Percentiles rank a stretch among this genome's conserved stretches.
phyloP scores from a whole-genome alignment of 176 grass and related monocot species.

The Elymus sibiricus region DNA sequence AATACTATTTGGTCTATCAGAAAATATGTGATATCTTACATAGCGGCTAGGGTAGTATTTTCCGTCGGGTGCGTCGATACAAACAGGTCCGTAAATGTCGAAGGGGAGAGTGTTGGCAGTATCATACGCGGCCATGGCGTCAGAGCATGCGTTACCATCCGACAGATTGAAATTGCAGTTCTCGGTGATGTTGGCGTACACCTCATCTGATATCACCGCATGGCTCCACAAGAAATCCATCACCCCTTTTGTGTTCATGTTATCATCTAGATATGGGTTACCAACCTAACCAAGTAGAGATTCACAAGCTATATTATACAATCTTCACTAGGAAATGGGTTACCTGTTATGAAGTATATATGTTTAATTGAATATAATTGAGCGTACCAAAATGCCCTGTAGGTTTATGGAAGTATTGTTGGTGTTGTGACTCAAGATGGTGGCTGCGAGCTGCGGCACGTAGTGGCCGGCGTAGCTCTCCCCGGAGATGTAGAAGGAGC shows the following conservation, averaged over 20 bases:
- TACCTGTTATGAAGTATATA: neutral
- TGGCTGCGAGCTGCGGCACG: slow-evolving; percentile 26
- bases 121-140: neutral
- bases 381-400: slow-evolving; percentile 19
- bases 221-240: slow-evolving; percentile 38
- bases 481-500: slow-evolving; percentile 42
- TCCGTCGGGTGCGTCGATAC: neutral
- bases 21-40: neutral
- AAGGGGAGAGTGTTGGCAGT: slow-evolving; percentile 5
- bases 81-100: slow-evolving; percentile 39
- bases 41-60: neutral
- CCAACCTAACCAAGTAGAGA: slow-evolving; percentile 3
- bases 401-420: slow-evolving; percentile 19
- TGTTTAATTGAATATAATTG: neutral
- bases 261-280: slow-evolving; percentile 28
- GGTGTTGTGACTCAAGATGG: slow-evolving; percentile 15
- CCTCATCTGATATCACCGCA: slow-evolving; percentile 36
- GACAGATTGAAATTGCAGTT: slow-evolving; percentile 25
- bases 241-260: slow-evolving; percentile 13
- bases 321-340: neutral
- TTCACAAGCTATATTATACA: neutral
- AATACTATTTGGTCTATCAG: too few relatives aligned
- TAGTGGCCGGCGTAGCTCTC: slow-evolving; percentile 52
- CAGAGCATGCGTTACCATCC: neutral
- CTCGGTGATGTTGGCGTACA: slow-evolving; percentile 21